Percentiles rank a stretch among this genome's conserved stretches.
These are phyloP conservation scores for Chalciporus sphaerocephalus DNA, from an alignment of 768 basidiomycete species.

Conservation along the genomic window DNA sequence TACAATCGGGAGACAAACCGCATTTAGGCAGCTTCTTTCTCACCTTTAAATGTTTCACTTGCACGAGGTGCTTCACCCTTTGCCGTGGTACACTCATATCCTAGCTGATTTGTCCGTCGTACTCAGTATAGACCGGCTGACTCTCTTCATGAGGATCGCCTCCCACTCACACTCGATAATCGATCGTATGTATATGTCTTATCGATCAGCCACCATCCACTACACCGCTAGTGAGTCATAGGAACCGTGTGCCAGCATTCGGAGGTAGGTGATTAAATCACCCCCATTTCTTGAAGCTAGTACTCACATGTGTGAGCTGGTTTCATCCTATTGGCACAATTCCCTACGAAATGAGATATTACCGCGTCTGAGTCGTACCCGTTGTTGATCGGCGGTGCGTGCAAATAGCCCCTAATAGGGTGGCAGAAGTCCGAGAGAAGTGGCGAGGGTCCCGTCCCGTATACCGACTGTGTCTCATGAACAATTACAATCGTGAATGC, in stretches of 20 bases:
- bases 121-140: slow-evolving; percentile 12
- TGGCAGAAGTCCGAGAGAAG: neutral
- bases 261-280: no score
- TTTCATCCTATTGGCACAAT: no score
- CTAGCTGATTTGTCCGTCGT: neutral
- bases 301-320: no score
- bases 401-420: no score
- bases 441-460: neutral
- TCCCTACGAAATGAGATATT: no score
- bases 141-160: no score
- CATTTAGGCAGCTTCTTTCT: slow-evolving; percentile 24
- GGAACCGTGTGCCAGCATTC: neutral
- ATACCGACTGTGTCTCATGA: neutral
- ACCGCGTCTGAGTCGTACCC: no score
- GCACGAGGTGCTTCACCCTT: neutral
- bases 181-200: no score
- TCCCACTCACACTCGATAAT: no score
- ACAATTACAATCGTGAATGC: neutral
- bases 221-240: neutral
- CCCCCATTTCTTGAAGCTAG: no score
- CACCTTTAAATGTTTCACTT: slow-evolving; percentile 17
- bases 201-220: no score
- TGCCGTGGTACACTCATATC: neutral
- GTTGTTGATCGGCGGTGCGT: no score
- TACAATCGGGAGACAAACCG: slow-evolving; percentile 21